Evolutionary conservation across 805 yeast species (phyloP), one percentile per base, ranked within the genome.

Genomic region (Wickerhamomyces chaumierensis): DNA sequence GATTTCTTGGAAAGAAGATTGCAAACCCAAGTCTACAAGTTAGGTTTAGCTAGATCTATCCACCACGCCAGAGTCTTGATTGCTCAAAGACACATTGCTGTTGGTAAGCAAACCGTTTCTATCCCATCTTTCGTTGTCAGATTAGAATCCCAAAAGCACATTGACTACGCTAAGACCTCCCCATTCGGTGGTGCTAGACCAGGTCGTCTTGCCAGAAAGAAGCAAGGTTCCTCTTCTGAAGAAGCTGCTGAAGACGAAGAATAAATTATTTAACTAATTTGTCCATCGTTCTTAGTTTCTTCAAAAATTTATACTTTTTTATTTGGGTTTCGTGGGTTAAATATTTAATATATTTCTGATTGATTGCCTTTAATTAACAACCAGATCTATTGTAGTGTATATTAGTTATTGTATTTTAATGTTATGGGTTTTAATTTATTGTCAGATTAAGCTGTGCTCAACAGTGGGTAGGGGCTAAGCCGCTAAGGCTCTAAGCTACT

Each of bases 161-260:
- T 92, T 73, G 97, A 92, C 81, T 92, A 90, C 63, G 94, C 98
- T 62, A 82, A 92, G 68, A 86, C 85, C 69, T 92, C 98, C 57
- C 98, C 98, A 71, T 90, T 85, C 88, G 98, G 98, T 71, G 98
- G 98, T 75, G 98, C 96, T 61, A 90, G 98, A 78, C 94, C 98
- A 59, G 98, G 98, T 70, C 92, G 98, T 81, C 95, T 86, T 65
- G 94, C 92, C 81, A 86, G 97, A 72, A 57, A 72, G 66, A 58
- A 57, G 56, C 77, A 69, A 63, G 70, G 64, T 60, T 72, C 43
- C 37, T 46, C 44, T 43, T 42, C 28, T 25, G 81, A 66, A 51
- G 88, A 69, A 52, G 90, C 69, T 59, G 94, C 70, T 56, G 95
- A 73, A 55, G 88, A 70, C 54, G 80, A 72, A 61, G 83, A 83